phyloP scores from a whole-genome alignment of 78 protist genomes.

The Dictyostelium intermedium region DNA sequence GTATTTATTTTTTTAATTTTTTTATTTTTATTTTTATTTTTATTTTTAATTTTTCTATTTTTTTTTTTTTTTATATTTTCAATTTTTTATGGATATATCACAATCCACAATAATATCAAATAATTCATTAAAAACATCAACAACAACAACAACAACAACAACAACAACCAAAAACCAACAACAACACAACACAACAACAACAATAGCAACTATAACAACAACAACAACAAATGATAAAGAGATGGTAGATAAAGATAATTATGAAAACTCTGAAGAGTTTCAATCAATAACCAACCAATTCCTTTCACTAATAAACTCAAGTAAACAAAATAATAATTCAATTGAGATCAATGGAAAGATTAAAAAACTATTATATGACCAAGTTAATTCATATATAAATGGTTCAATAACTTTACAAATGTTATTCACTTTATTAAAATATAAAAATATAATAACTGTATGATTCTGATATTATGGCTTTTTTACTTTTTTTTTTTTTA shows the following conservation, averaged over 20 bases:
- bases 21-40: too few relatives aligned
- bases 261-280: neutral
- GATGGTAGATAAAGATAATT: neutral
- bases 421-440: neutral
- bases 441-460: neutral
- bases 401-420: neutral
- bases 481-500: neutral
- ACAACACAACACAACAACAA: neutral
- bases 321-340: neutral
- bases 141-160: too few relatives aligned
- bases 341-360: neutral
- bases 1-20: too few relatives aligned
- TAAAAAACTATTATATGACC: constrained; percentile 2
- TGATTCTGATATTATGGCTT: too few relatives aligned
- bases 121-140: too few relatives aligned
- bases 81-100: neutral
- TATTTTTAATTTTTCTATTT: too few relatives aligned
- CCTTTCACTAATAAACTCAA: neutral
- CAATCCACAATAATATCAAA: neutral
- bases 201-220: neutral
- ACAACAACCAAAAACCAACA: too few relatives aligned
- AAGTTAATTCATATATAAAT: neutral
- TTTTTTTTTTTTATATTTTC: too few relatives aligned
- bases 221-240: neutral
- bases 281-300: neutral